A percentile compares a stretch with the other conserved stretches of the same genome.
phyloP scores from a whole-genome alignment of 2,329 filamentous ascomycete species.

The Nothopassalora personata region DNA sequence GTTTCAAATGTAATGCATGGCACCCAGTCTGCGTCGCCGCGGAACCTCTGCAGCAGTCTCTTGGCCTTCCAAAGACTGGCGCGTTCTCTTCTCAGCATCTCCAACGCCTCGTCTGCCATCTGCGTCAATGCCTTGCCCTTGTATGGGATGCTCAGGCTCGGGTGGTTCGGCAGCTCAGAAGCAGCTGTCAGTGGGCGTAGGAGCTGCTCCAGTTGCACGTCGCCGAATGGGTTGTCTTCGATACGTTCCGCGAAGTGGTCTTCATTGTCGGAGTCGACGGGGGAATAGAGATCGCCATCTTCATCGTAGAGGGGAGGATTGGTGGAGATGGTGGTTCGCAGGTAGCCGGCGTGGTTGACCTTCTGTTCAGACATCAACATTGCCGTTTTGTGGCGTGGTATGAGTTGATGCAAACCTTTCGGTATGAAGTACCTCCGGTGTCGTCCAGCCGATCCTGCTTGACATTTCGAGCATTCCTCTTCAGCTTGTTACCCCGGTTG shows the following conservation, averaged over 20 bases:
- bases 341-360: conserved; percentile 68
- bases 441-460: conserved; percentile 64
- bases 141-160: conserved; percentile 69
- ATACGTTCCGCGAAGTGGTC: conserved; percentile 57
- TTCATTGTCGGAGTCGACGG: conserved; percentile 43
- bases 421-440: conserved; percentile 57
- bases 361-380: conserved; percentile 44
- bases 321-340: conserved; percentile 65
- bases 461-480: conserved; percentile 67
- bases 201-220: conserved; percentile 42
- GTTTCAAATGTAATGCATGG: conserved; percentile 51
- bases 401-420: conserved; percentile 53
- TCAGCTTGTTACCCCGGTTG: conserved; percentile 74
- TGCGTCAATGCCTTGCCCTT: conserved; percentile 67
- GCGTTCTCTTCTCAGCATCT: conserved; percentile 71
- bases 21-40: conserved; percentile 67
- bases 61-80: conserved; percentile 68
- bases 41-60: conserved; percentile 64
- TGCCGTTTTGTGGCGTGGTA: neutral
- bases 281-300: conserved; percentile 53
- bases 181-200: conserved; percentile 70
- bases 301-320: conserved; percentile 70
- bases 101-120: conserved; percentile 62
- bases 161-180: conserved; percentile 68
- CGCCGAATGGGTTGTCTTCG: conserved; percentile 68